phyloP scores from a whole-genome alignment of 1,284 basidiomycete species.

The Malassezia psittaci region DNA sequence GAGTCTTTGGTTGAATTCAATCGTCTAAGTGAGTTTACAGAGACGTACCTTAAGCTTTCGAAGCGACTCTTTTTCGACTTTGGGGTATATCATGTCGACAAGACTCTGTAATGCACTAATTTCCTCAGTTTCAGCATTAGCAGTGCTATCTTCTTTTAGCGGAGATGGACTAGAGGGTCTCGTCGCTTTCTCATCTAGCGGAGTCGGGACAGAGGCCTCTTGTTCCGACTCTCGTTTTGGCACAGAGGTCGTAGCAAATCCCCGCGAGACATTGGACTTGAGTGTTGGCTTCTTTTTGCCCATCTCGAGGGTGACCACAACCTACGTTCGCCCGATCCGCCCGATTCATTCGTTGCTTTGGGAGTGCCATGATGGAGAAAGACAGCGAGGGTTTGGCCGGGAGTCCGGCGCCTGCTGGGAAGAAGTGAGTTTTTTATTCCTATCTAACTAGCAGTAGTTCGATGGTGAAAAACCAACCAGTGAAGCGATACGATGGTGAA shows the following conservation, averaged over 20 bases:
- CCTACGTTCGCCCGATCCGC: background rate
- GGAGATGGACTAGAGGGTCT: background rate
- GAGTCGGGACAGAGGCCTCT: background rate
- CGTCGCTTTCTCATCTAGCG: background rate
- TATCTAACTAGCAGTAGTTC: too few species aligned
- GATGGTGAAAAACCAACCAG: conserved; percentile 32
- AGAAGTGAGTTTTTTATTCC: too few species aligned
- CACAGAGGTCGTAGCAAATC: conserved; percentile 55
- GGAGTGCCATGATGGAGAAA: background rate
- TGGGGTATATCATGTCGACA: conserved; percentile 69
- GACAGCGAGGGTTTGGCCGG: background rate
- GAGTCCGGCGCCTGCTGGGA: too few species aligned
- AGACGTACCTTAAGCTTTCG: conserved; percentile 56
- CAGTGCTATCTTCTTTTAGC: background rate
- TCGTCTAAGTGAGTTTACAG: conserved; percentile 24
- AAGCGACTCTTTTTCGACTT: conserved; percentile 74
- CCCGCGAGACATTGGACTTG: conserved; percentile 35
- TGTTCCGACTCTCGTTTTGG: conserved; percentile 61
- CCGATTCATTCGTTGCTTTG: background rate
- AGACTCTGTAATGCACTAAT: conserved; percentile 43
- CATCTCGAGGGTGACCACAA: conserved; percentile 11
- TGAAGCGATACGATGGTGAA: conserved; percentile 45
- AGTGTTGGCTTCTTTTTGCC: conserved; percentile 40
- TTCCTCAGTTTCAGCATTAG: conserved; percentile 16
- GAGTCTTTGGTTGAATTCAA: conserved; percentile 72